phyloP scores from a whole-genome alignment of 2,329 filamentous ascomycete species.

The Fusarium pseudocircinatum region DNA sequence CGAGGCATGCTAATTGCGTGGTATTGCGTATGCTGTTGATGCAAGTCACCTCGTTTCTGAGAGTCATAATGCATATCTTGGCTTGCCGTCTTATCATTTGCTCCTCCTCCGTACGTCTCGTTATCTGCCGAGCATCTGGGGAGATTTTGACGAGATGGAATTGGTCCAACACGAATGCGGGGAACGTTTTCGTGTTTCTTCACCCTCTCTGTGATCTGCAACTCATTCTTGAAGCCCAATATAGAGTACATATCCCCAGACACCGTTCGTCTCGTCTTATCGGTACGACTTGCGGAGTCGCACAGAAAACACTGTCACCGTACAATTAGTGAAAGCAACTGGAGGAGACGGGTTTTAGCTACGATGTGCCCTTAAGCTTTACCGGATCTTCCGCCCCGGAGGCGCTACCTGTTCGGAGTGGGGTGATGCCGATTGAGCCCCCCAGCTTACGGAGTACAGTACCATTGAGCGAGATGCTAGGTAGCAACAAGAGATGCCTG shows the following conservation, averaged over 20 bases:
- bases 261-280: constrained; percentile 18
- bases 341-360: neutral
- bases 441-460: constrained; percentile 8
- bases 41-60: constrained; percentile 20
- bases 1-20: constrained; percentile 12
- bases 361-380: constrained; percentile 27
- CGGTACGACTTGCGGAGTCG: constrained; percentile 5
- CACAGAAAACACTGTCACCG: neutral
- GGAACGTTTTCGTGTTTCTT: neutral
- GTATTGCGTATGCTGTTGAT: constrained; percentile 17
- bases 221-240: neutral
- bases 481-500: neutral
- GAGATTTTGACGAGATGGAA: constrained; percentile 14
- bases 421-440: constrained; percentile 20
- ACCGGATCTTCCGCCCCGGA: constrained; percentile 41
- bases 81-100: neutral
- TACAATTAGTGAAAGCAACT: neutral
- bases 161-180: constrained; percentile 26
- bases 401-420: constrained; percentile 13
- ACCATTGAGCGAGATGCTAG: constrained; percentile 11
- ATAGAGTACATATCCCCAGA: constrained; percentile 6
- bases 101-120: neutral
- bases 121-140: constrained; percentile 22
- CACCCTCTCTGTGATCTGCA: constrained; percentile 6
- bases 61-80: neutral